Base-by-base conservation (phyloP, 2,329 filamentous ascomycete species). In the Penicillium oxalicum region DNA sequence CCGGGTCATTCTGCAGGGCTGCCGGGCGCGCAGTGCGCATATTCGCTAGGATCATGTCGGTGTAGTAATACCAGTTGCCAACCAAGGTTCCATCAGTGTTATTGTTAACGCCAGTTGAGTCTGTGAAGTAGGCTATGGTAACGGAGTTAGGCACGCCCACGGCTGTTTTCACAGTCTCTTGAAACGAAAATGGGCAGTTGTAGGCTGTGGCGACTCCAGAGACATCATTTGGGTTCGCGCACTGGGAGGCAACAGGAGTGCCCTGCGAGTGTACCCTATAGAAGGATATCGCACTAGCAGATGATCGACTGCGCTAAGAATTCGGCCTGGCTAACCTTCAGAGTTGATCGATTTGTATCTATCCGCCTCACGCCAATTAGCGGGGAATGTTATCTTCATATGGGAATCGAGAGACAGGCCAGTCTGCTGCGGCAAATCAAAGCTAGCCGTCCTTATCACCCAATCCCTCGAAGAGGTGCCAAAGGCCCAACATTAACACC, bases 251-350 rank as follows among this genome's bases (percentile, higher is more conserved):
- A 29, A 40, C 11, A 5, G 39, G 39, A 29, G 26, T 13, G 18
- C 39, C 27, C 29, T 40, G 39, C 39, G 39, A 40, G 12, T 40
- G 39, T 40, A 40, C n/a, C n/a, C n/a, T n/a, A n/a, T n/a, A n/a
- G n/a, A n/a, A n/a, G n/a, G n/a, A n/a, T n/a, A n/a, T n/a, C n/a
- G n/a, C n/a, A n/a, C n/a, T n/a, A n/a, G n/a, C n/a, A n/a, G n/a
- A n/a, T n/a, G n/a, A n/a, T n/a, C n/a, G n/a, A n/a, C n/a, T n/a
- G n/a, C n/a, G n/a, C n/a, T n/a, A n/a, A n/a, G n/a, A n/a, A n/a
- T n/a, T n/a, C n/a, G n/a, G n/a, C n/a, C n/a, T n/a, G n/a, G n/a
- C n/a, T n/a, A n/a, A n/a, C n/a, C n/a, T n/a, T n/a, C n/a, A n/a
- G n/a, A n/a, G n/a, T n/a, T n/a, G n/a, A n/a, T n/a, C n/a, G n/a